phyloP scores from a whole-genome alignment of 495 filamentous ascomycete species.

The Penicillium paradoxum region DNA sequence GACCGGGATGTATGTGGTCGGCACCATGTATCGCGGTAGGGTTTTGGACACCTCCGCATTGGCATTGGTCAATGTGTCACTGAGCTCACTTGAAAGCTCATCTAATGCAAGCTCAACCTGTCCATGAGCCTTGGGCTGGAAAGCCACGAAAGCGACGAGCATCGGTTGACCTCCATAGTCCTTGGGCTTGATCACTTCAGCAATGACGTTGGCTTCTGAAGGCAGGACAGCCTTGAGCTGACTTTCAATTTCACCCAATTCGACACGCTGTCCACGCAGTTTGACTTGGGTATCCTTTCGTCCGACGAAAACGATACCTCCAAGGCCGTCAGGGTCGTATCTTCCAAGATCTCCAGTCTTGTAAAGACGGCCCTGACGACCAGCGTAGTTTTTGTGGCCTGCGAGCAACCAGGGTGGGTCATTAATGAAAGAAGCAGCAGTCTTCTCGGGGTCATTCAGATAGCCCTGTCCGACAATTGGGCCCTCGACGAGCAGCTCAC shows the following conservation, averaged over 20 bases:
- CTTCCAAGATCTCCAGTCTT: conserved; percentile 51
- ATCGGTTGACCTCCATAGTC: conserved; percentile 27
- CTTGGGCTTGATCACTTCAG: conserved; percentile 35
- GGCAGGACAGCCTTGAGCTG: conserved; percentile 31
- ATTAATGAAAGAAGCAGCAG: conserved; percentile 42
- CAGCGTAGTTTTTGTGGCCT: conserved; percentile 31
- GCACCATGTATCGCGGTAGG: conserved; percentile 44
- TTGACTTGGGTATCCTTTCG: conserved; percentile 61
- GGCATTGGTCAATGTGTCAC: conserved; percentile 17
- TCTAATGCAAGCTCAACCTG: conserved; percentile 14
- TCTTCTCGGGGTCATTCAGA: conserved; percentile 44
- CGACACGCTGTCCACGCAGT: conserved; percentile 57
- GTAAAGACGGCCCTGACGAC: conserved; percentile 39
- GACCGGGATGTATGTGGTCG: conserved; percentile 39
- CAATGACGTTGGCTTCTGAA: conserved; percentile 29
- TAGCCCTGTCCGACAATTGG: conserved; percentile 50
- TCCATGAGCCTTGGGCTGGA: conserved; percentile 18
- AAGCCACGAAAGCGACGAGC: conserved; percentile 37
- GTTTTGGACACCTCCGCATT: conserved; percentile 27
- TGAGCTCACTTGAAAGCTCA: conserved; percentile 18
- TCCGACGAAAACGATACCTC: conserved; percentile 52
- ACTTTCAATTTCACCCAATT: conserved; percentile 52
- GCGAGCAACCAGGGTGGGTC: conserved; percentile 44
- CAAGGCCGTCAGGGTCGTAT: conserved; percentile 49
- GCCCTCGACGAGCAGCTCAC: conserved; percentile 53